phyloP scores from a whole-genome alignment of 2,329 filamentous ascomycete genomes.

The Septoria petroselini region DNA sequence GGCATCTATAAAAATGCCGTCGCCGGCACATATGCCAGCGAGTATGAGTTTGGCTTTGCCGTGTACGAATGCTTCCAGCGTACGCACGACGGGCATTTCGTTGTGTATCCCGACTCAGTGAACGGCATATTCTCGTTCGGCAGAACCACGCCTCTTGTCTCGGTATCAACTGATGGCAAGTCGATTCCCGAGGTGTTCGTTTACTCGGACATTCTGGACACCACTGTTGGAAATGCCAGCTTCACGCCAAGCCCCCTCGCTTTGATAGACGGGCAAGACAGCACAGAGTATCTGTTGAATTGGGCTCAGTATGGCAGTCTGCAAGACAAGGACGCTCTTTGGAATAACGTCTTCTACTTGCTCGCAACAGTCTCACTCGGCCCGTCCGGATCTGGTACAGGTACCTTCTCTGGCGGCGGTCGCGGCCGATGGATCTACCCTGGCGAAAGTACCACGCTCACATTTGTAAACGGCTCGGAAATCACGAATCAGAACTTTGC shows the following conservation, averaged over 20 bases:
- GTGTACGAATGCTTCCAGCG: constrained; percentile 53
- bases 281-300: constrained; percentile 49
- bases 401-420: constrained; percentile 47
- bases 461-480: constrained; percentile 47
- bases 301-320: constrained; percentile 49
- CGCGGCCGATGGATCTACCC: constrained; percentile 46
- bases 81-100: constrained; percentile 65
- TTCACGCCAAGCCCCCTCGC: constrained; percentile 50
- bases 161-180: constrained; percentile 59
- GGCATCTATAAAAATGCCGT: constrained; percentile 41
- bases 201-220: constrained; percentile 47
- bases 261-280: constrained; percentile 57
- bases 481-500: constrained; percentile 45
- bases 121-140: constrained; percentile 52
- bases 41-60: constrained; percentile 49
- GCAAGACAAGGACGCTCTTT: constrained; percentile 59
- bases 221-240: constrained; percentile 42
- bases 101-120: constrained; percentile 54
- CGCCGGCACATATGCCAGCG: constrained; percentile 40
- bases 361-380: constrained; percentile 46
- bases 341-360: constrained; percentile 50
- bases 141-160: constrained; percentile 53
- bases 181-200: constrained; percentile 58
- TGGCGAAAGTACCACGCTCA: constrained; percentile 44
- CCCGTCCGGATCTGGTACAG: constrained; percentile 41